Conservation (phyloP, 2,329 filamentous ascomycete genomes). For the Cercospora sp. region DNA sequence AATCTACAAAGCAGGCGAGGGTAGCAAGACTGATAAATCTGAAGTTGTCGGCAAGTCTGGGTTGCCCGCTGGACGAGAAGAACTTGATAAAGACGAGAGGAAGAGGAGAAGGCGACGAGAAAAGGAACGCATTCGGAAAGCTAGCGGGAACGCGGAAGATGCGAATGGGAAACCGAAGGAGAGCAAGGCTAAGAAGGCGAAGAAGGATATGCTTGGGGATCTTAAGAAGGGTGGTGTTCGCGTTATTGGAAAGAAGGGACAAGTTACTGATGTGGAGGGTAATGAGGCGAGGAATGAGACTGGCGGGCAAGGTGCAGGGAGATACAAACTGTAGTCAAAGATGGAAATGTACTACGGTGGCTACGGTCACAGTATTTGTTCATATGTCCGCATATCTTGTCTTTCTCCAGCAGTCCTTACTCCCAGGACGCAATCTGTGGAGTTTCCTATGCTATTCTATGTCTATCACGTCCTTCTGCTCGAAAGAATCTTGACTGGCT, state of each 20-base stretch:
- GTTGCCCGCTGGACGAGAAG: conserved; percentile 73
- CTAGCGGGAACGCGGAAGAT: conserved; percentile 51
- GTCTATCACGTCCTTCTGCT: not conserved
- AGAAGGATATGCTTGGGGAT: conserved; percentile 61
- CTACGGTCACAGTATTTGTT: not conserved
- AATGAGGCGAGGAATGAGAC: conserved; percentile 58
- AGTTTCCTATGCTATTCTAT: not conserved
- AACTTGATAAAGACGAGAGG: conserved; percentile 88
- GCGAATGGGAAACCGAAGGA: conserved; percentile 43
- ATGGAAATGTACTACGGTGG: not conserved
- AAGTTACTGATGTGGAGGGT: conserved; percentile 79
- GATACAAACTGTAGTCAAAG: conserved; percentile 35
- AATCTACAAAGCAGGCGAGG: conserved; percentile 77
- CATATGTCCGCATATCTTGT: not conserved
- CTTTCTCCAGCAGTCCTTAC: not conserved
- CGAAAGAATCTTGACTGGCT: not conserved
- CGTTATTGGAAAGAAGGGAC: conserved; percentile 87
- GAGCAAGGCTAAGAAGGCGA: conserved; percentile 48
- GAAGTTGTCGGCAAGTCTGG: conserved; percentile 76
- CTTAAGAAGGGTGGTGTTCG: conserved; percentile 85
- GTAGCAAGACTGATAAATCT: conserved; percentile 52
- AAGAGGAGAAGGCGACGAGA: conserved; percentile 64
- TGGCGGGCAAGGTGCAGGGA: conserved; percentile 33
- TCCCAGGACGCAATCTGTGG: not conserved
- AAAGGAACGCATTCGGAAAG: conserved; percentile 81